These are phyloP conservation scores for Peronospora belbahrii DNA, from an alignment of 352 stramenopile genomes.

Conservation along the genomic window DNA sequence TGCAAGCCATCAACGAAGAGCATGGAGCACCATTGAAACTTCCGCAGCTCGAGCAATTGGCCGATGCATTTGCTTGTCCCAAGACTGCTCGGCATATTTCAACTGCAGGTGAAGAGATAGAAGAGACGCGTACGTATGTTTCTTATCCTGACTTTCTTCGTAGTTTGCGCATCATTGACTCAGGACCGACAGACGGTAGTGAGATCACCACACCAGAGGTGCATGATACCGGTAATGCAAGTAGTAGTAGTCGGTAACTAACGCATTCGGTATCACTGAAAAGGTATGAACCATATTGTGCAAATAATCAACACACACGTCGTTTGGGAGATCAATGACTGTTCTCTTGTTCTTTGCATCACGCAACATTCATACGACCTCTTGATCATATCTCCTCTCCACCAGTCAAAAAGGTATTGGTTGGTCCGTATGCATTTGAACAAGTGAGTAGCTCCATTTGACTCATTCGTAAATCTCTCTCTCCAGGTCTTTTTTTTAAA, in stretches of 20 bases:
- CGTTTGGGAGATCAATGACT: too few relatives aligned
- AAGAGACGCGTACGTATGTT: conserved; percentile 33
- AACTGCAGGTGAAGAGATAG: conserved; percentile 14
- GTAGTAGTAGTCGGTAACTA: conserved; percentile 1
- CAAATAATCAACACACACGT: too few relatives aligned
- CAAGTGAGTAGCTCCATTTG: not conserved
- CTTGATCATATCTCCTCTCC: not conserved
- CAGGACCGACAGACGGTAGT: conserved; percentile 17
- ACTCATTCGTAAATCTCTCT: conserved; percentile 38
- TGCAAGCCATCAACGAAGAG: conserved; percentile 73
- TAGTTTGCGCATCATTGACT: conserved; percentile 60
- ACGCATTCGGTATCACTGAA: too few relatives aligned
- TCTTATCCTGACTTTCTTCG: conserved; percentile 70
- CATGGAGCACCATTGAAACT: conserved; percentile 50
- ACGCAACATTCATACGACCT: conserved; percentile 3
- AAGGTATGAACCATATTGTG: too few relatives aligned
- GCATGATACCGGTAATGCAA: conserved; percentile 7
- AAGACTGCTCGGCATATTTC: conserved; percentile 25
- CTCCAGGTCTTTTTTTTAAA: conserved; percentile 31
- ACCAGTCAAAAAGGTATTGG: conserved; percentile 3
- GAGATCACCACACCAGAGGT: not conserved
- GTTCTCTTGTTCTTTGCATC: too few relatives aligned
- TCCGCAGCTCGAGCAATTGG: conserved; percentile 56
- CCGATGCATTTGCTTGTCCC: conserved; percentile 43
- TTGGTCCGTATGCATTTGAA: not conserved